A percentile compares a stretch with the other conserved stretches of the same genome.
Evolutionary conservation across 306 rosid species (phyloP).

Genomic region (Cicer chorassanicum): DNA sequence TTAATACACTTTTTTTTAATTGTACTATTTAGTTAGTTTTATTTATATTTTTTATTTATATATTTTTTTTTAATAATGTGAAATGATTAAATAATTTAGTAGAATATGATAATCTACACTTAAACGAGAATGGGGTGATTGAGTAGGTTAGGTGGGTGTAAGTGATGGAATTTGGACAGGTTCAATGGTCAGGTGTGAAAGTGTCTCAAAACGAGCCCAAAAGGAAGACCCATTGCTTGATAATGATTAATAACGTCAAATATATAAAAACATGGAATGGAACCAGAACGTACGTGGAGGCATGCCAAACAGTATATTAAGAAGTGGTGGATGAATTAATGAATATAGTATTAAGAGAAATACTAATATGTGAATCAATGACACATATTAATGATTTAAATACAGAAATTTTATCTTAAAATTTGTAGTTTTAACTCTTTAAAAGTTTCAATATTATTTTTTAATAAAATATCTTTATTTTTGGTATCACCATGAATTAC

Average conservation of each 20-base stretch:
- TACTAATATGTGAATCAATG: too few species aligned
- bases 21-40: too few species aligned
- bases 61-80: too few species aligned
- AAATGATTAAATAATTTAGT: too few species aligned
- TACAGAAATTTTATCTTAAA: too few species aligned
- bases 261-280: neutral
- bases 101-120: neutral
- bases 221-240: slow-evolving; percentile 2
- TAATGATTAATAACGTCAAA: slow-evolving; percentile 7
- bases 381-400: too few species aligned
- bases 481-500: too few species aligned
- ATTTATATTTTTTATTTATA: too few species aligned
- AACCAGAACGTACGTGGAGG: slow-evolving; percentile 21
- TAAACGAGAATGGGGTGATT: neutral
- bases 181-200: slow-evolving; percentile 39
- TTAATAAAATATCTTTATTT: too few species aligned
- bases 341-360: neutral
- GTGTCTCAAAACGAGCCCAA: neutral
- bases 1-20: too few species aligned
- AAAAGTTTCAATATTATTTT: too few species aligned
- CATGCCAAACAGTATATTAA: slow-evolving; percentile 1
- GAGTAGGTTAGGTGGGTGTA: slow-evolving; percentile 33
- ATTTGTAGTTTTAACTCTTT: too few species aligned
- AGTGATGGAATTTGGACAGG: slow-evolving; percentile 26
- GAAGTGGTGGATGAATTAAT: neutral